A percentile compares a stretch with the other conserved stretches of the same genome.
Conservation (phyloP, 495 filamentous ascomycete genomes). For the Jackrogersella minutella region DNA sequence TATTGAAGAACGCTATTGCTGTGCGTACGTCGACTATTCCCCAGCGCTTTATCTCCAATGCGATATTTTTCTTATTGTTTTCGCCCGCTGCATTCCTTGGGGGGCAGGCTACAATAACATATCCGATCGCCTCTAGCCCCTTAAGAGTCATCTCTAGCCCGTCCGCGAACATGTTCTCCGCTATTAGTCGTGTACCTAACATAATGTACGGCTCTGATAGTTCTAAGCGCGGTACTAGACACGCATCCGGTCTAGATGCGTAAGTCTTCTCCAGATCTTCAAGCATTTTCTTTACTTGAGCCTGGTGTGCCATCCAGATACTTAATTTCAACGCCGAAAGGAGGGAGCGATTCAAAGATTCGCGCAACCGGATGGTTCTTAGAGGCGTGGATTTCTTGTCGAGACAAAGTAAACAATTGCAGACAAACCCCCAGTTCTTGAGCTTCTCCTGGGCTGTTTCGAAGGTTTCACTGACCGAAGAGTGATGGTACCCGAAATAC, state of each 20-base stretch:
- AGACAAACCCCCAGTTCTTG: constrained; percentile 56
- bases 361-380: background rate
- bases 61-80: constrained; percentile 2
- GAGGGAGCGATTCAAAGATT: background rate
- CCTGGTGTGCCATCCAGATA: background rate
- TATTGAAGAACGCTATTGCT: constrained; percentile 49
- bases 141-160: constrained; percentile 44
- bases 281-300: constrained; percentile 35
- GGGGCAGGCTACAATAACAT: constrained; percentile 48
- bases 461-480: constrained; percentile 8
- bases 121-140: constrained; percentile 52
- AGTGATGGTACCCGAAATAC: constrained; percentile 35
- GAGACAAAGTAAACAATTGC: constrained; percentile 51
- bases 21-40: constrained; percentile 45
- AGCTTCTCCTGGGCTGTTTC: constrained; percentile 32
- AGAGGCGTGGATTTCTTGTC: constrained; percentile 33
- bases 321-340: background rate
- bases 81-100: background rate
- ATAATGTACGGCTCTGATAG: constrained; percentile 43
- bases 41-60: constrained; percentile 53
- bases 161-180: constrained; percentile 15
- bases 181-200: constrained; percentile 39
- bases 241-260: constrained; percentile 36
- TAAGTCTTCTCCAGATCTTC: constrained; percentile 46
- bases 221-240: constrained; percentile 46